Evolutionary conservation across 1,139 yeast genomes (phyloP), one percentile per base, ranked within the genome.

Genomic region (Hyphopichia buzzinii): DNA sequence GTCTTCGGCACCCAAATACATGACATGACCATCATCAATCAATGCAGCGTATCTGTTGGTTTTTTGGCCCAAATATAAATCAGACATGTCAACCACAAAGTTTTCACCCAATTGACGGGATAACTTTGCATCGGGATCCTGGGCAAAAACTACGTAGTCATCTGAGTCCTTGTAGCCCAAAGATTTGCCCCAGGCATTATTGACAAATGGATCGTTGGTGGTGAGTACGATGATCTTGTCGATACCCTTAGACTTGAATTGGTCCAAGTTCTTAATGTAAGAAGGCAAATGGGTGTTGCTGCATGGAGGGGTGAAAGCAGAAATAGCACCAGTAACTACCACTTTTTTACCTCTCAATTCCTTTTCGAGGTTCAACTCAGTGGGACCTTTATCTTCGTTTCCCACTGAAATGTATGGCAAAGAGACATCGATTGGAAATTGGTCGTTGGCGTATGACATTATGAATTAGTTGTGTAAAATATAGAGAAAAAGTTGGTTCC

Each of bases 1-100:
- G 33, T 67, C 79, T 63, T 88, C 96, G 54, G 71, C 73, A 46
- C 78, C 90, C 36, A 81, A 67, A 59, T 82, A 86, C 34, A 64
- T 62, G 47, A 86, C 38, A 24, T 43, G 43, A 6, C 54, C 51
- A 33, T 50, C 40, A 8, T 47, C 52, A 13, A 50, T 41, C 26
- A 49, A 36, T 1, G 52, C 54, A 6, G 52, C 48, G 35, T 48
- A 50, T 17, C 48, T 36, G 33, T 47, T 43, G 29, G 49, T 44
- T 31, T 52, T 41, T 19, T 47, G 48, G n/a, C 47, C 48, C 26
- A 43, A 37, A 2, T 47, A 47, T n/a, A 28, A 35, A 22, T 40
- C 33, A 26, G 47, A 36, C 39, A 39, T 31, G 33, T 43, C 45
- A 10, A 40, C 45, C 8, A 45, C 48, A 42, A 46, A 49, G 26